Percentiles rank a stretch among this genome's conserved stretches.
phyloP scores from a whole-genome alignment of 2,329 filamentous ascomycete species.

The Ceratocystis diversiconidia region DNA sequence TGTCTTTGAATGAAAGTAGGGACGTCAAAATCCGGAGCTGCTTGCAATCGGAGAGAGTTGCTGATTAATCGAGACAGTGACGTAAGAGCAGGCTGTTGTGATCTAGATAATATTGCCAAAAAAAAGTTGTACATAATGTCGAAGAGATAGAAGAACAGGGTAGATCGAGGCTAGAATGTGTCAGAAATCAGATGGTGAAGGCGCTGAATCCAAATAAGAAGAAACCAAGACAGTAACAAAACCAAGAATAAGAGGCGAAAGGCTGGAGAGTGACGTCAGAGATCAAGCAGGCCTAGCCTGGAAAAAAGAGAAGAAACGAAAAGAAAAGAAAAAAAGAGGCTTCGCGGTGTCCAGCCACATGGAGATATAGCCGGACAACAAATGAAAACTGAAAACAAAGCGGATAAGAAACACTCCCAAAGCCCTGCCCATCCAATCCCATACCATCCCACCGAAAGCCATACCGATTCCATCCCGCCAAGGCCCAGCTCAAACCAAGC shows the following conservation, averaged over 20 bases:
- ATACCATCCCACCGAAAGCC: neutral
- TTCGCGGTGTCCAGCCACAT: slow-evolving; percentile 1
- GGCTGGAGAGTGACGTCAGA: neutral
- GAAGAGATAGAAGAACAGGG: too few relatives aligned
- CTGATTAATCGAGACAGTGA: neutral
- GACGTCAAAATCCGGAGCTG: neutral
- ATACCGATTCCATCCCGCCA: neutral
- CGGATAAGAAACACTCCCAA: neutral
- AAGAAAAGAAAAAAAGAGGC: neutral
- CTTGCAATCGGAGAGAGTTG: neutral
- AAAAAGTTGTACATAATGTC: too few relatives aligned
- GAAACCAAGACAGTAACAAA: neutral
- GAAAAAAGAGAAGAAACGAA: neutral
- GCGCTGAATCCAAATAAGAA: slow-evolving; percentile 1
- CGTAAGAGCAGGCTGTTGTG: neutral
- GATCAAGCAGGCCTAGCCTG: neutral
- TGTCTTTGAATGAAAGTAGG: neutral
- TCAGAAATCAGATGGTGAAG: neutral
- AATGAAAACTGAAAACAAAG: neutral
- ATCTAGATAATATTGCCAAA: too few relatives aligned
- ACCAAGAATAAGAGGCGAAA: neutral
- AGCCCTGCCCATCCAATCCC: neutral
- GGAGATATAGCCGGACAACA: slow-evolving; percentile 2
- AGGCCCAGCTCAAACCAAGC: neutral
- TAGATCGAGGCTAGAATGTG: neutral